Conservation (phyloP, 2,329 filamentous ascomycete species). For the Cryphonectria nitschkei region DNA sequence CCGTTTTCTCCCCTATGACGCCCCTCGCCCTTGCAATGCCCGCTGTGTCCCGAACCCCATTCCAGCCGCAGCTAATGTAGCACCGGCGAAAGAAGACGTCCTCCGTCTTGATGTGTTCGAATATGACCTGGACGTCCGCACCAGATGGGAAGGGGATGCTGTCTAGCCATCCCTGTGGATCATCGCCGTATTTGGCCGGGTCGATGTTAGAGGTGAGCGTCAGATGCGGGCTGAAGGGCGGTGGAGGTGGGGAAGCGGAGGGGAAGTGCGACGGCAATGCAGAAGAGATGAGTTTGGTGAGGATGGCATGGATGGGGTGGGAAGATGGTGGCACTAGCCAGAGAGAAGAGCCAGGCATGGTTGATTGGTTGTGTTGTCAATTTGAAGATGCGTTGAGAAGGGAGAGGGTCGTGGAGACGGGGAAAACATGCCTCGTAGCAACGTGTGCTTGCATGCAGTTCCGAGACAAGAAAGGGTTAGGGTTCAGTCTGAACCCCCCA, state of each 20-base stretch:
- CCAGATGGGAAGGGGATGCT: conserved; percentile 31
- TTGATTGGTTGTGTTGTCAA: background rate
- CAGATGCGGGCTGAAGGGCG: conserved; percentile 37
- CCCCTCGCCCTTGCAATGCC: conserved; percentile 35
- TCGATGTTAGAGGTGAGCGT: conserved; percentile 38
- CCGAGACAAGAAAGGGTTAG: background rate
- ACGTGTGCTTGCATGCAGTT: background rate
- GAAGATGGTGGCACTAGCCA: conserved; percentile 38
- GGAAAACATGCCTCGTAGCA: background rate
- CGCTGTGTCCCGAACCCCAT: conserved; percentile 33
- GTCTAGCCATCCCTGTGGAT: conserved; percentile 38
- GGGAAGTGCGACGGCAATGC: conserved; percentile 36
- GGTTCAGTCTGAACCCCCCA: background rate
- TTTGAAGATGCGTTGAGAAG: background rate
- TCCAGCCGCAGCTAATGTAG: conserved; percentile 34
- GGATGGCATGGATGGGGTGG: conserved; percentile 33
- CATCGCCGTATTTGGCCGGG: conserved; percentile 31
- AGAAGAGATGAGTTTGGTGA: conserved; percentile 32
- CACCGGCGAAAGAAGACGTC: conserved; percentile 38
- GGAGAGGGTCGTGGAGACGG: no score
- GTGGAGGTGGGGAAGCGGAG: conserved; percentile 29
- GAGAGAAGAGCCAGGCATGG: conserved; percentile 40
- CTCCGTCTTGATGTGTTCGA: conserved; percentile 33
- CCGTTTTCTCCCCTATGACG: conserved; percentile 32
- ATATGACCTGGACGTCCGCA: conserved; percentile 29